phyloP scores from a whole-genome alignment of 129 eudicot genomes.

The Daucus carota region DH1_v3.0 NC_030385.2:46512001-46512500 shows the following conservation, averaged over 20 bases:
- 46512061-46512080: constrained; percentile 18
- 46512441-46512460: background rate
- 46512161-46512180: constrained; percentile 1
- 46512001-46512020: constrained; percentile 7
- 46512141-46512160: background rate
- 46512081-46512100: background rate
- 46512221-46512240: background rate
- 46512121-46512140: constrained; percentile 18
- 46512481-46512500: constrained; percentile 26
- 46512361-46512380: background rate
- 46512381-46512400: constrained; percentile 18
- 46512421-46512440: constrained; percentile 17
- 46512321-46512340: constrained; percentile 19
- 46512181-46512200: constrained; percentile 26
- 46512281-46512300: background rate
- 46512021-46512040: constrained; percentile 17
- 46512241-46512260: constrained; percentile 22
- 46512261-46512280: constrained; percentile 17
- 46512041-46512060: constrained; percentile 11
- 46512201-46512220: constrained; percentile 11
- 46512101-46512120: constrained; percentile 19
- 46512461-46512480: constrained; percentile 14
- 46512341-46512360: background rate
- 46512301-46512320: background rate
- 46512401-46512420: constrained; percentile 28